phyloP scores from a whole-genome alignment of 2,329 filamentous ascomycete species.

The Orbilia javanica region DNA sequence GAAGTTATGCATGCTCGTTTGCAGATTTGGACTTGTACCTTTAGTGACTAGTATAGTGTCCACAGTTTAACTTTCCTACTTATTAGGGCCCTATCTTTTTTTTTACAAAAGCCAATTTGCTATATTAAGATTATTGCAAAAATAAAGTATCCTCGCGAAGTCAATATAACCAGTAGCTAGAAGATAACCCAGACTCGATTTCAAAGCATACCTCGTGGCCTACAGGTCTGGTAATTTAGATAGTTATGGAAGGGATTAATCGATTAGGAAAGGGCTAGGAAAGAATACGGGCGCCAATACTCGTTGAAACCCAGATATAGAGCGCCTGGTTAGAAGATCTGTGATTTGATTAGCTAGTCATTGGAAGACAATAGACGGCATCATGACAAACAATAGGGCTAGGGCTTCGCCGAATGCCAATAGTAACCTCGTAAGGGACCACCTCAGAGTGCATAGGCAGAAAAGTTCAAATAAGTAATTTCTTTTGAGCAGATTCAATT shows the following conservation, averaged over 20 bases:
- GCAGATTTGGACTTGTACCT: not conserved
- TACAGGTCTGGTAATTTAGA: not conserved
- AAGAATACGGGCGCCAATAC: not conserved
- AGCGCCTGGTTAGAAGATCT: not conserved
- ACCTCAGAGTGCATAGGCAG: not conserved
- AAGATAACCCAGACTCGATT: too few relatives aligned
- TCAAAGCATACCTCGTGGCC: too few relatives aligned
- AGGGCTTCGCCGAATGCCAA: not conserved
- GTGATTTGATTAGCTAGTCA: not conserved
- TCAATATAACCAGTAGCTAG: not conserved
- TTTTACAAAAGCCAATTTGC: not conserved
- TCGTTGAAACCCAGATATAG: not conserved
- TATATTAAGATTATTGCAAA: not conserved
- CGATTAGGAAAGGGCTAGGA: too few relatives aligned
- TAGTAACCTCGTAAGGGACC: not conserved
- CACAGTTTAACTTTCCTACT: not conserved
- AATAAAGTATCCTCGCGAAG: too few relatives aligned
- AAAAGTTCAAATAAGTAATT: not conserved
- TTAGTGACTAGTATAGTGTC: not conserved
- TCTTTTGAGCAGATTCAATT: not conserved
- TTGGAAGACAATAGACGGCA: not conserved
- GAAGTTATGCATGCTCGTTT: not conserved
- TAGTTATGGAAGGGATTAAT: too few relatives aligned
- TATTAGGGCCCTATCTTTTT: not conserved
- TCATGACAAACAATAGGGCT: constrained; percentile 4